These are phyloP conservation scores for Ogataea paraovalis DNA, from an alignment of 805 yeast genomes.

Conservation along the genomic window DNA sequence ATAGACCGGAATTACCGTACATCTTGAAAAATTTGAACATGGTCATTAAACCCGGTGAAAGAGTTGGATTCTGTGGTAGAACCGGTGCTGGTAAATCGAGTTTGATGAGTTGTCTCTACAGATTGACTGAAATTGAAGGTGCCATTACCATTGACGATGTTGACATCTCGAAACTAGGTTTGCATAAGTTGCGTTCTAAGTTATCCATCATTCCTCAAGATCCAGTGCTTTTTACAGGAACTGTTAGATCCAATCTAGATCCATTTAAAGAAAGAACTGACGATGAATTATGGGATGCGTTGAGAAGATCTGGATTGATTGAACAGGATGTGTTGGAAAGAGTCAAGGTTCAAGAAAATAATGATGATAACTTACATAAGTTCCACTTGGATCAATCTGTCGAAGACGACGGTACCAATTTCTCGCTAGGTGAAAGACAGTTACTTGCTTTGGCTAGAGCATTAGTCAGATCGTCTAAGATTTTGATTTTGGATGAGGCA, in stretches of 20 bases:
- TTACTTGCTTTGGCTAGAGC: slow-evolving; percentile 69
- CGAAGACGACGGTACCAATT: slow-evolving; percentile 66
- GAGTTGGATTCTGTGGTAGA: slow-evolving; percentile 82
- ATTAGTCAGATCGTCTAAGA: slow-evolving; percentile 55
- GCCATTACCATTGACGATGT: slow-evolving; percentile 70
- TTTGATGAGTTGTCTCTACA: slow-evolving; percentile 56
- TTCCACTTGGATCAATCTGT: slow-evolving; percentile 59
- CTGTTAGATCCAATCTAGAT: slow-evolving; percentile 72
- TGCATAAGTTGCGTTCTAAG: slow-evolving; percentile 64
- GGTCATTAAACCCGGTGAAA: slow-evolving; percentile 51
- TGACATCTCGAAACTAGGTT: slow-evolving; percentile 61
- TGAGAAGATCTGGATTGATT: slow-evolving; percentile 54
- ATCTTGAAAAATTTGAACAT: slow-evolving; percentile 46
- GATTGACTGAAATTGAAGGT: slow-evolving; percentile 50
- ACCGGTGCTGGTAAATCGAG: slow-evolving; percentile 84
- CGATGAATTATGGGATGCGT: slow-evolving; percentile 53
- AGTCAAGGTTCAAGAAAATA: slow-evolving; percentile 31
- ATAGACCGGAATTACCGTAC: slow-evolving; percentile 58
- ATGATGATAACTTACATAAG: slow-evolving; percentile 39
- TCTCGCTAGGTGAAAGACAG: slow-evolving; percentile 71
- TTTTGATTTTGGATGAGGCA: slow-evolving; percentile 70
- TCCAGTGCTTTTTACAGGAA: slow-evolving; percentile 79
- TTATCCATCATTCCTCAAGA: slow-evolving; percentile 86
- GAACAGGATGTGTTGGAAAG: slow-evolving; percentile 34
- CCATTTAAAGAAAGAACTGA: slow-evolving; percentile 63